Percentiles rank a stretch among this genome's conserved stretches.
These are phyloP conservation scores for Serendipita sp. DNA, from an alignment of 768 basidiomycete species.

Conservation along the genomic window DNA sequence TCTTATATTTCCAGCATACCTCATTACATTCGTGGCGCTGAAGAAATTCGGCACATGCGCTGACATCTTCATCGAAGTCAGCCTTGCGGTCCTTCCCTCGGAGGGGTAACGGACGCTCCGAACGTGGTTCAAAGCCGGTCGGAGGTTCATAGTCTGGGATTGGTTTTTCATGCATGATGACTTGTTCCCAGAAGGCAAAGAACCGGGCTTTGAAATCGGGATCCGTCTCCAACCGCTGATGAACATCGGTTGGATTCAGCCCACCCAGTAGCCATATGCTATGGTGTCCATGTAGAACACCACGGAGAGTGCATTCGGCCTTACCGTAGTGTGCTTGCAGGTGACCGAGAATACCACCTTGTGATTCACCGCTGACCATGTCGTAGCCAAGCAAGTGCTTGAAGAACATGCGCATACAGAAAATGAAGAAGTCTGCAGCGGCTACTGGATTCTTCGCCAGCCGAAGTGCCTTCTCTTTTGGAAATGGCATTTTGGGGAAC, in stretches of 20 bases:
- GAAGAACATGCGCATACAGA: slow-evolving; percentile 16
- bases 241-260: slow-evolving; percentile 21
- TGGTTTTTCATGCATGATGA: slow-evolving; percentile 21
- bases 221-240: slow-evolving; percentile 13
- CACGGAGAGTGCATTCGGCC: slow-evolving; percentile 17
- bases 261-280: slow-evolving; percentile 19
- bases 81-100: slow-evolving; percentile 10
- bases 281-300: slow-evolving; percentile 21
- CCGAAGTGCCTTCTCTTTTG: slow-evolving; percentile 13
- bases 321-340: slow-evolving; percentile 20
- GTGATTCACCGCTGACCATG: slow-evolving; percentile 7
- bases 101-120: slow-evolving; percentile 15
- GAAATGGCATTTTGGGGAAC: slow-evolving; percentile 15
- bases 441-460: slow-evolving; percentile 23
- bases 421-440: slow-evolving; percentile 22
- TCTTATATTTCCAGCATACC: slow-evolving; percentile 22
- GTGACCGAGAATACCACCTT: slow-evolving; percentile 21
- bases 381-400: slow-evolving; percentile 19
- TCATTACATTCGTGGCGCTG: slow-evolving; percentile 14
- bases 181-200: slow-evolving; percentile 21
- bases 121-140: slow-evolving; percentile 14
- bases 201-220: slow-evolving; percentile 14
- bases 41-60: slow-evolving; percentile 14
- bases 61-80: slow-evolving; percentile 13
- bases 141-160: slow-evolving; percentile 14